Conservation (phyloP, 805 yeast species). For the Zygotorulaspora chibaensis region DNA sequence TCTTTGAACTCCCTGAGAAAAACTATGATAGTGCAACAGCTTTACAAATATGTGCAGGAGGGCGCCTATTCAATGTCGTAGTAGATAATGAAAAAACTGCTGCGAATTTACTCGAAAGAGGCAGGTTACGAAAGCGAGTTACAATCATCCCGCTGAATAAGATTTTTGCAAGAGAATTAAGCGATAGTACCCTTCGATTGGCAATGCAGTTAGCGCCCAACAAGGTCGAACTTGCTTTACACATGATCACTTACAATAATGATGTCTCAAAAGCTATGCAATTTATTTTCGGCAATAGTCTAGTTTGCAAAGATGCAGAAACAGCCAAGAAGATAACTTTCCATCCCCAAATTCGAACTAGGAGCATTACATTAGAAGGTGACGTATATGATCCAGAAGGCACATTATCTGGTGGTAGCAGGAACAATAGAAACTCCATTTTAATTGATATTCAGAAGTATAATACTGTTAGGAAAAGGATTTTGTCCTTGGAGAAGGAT, state of each 20-base stretch:
- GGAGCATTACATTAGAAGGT: slow-evolving; percentile 87
- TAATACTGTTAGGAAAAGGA: slow-evolving; percentile 42
- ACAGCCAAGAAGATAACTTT: slow-evolving; percentile 88
- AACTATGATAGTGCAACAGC: slow-evolving; percentile 69
- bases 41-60: slow-evolving; percentile 91
- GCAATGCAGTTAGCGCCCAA: slow-evolving; percentile 81
- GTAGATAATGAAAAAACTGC: slow-evolving; percentile 87
- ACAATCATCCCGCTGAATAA: slow-evolving; percentile 91
- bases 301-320: slow-evolving; percentile 81
- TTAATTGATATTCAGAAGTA: slow-evolving; percentile 63
- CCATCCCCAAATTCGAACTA: slow-evolving; percentile 70
- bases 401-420: slow-evolving; percentile 90
- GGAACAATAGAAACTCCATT: slow-evolving; percentile 54
- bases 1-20: slow-evolving; percentile 58
- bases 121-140: slow-evolving; percentile 73
- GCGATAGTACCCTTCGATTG: slow-evolving; percentile 46
- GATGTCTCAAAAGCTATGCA: slow-evolving; percentile 81
- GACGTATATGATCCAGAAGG: slow-evolving; percentile 97
- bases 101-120: slow-evolving; percentile 72
- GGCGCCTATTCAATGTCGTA: slow-evolving; percentile 79
- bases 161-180: slow-evolving; percentile 58
- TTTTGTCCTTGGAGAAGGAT: slow-evolving; percentile 42
- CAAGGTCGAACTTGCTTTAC: slow-evolving; percentile 83
- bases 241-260: slow-evolving; percentile 67
- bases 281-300: slow-evolving; percentile 84